Evolutionary conservation across 768 basidiomycete genomes (phyloP), one percentile per base, ranked within the genome.

Genomic region (Kwoniella botswanensis): DNA sequence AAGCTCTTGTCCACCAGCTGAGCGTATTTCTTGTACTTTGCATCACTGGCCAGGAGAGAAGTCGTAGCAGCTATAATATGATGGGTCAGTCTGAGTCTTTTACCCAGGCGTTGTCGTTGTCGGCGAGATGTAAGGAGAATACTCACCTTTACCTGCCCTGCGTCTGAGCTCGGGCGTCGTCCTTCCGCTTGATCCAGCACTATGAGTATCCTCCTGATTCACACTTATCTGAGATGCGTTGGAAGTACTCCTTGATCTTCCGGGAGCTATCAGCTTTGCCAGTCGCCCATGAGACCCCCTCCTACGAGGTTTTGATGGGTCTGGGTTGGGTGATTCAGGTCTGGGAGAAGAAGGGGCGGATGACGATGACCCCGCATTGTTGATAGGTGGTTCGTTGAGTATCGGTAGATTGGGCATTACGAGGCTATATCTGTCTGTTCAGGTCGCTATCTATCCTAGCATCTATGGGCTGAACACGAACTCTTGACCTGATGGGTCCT

Each of bases 1-100:
- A 99, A 86, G 76, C 92, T 93, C 84, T 91, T 91, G 82, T 99
- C 97, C 59, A 99, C 93, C 77, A 93, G 92, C 66, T 91, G 90
- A 0, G 90, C 86, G 84, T 94, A 98, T 85, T 97, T 97, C 86
- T 92, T 93, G 86, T 90, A 97, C 82, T 94, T 95, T 15, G 93
- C 92, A 86, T 98, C 95, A 42, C 65, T 75, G 4, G 76, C 80
- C 4, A 81, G 72, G 7, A 77, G 60, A 9, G 79, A 76, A 11
- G 78, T 62, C 22, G 78, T 71, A 22, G 79, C 75, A 35, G 75
- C 80, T 81, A 52, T 6, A 18, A 4, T 1, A 24, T 17, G 35
- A 43, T 18, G 10, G 35, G 11, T 60, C 22, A 60, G 18, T 35
- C 24, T 10, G 50, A 24, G 18, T 58, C n/a, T 4, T 12, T 21